Conservation (phyloP, 192 early-diverging fungal genomes). For the Coemansia biformis region DNA sequence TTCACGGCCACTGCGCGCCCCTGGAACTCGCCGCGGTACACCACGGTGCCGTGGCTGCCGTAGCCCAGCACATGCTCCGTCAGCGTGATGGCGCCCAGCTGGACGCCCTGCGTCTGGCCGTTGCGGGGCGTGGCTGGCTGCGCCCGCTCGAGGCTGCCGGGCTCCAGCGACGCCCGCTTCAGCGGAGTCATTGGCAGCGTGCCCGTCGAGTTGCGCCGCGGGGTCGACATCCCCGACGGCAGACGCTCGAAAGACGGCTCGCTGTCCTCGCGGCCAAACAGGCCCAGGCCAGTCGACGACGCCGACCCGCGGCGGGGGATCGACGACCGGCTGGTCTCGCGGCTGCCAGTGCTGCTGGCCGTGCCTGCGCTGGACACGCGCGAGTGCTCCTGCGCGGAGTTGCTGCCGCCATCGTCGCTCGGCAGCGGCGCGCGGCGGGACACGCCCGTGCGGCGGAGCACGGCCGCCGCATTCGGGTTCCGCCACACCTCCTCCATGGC, state of each 20-base stretch:
- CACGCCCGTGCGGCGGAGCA: conserved; percentile 44
- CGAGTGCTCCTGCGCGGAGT: conserved; percentile 9
- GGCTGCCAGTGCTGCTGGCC: conserved; percentile 16
- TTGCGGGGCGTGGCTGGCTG: conserved; percentile 7
- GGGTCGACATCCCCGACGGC: conserved; percentile 26
- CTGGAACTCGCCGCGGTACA: conserved; percentile 91
- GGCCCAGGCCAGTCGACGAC: conserved; percentile 20
- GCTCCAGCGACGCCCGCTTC: conserved; percentile 13
- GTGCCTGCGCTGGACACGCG: conserved; percentile 11
- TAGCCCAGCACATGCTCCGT: conserved; percentile 69
- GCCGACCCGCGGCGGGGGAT: conserved; percentile 23
- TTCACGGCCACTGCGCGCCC: conserved; percentile 91
- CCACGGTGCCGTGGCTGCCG: conserved; percentile 95
- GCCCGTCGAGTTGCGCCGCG: conserved; percentile 46
- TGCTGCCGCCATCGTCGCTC: conserved; percentile 2
- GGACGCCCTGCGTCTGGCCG: conserved; percentile 19
- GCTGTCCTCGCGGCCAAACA: conserved; percentile 30
- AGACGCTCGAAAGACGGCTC: conserved; percentile 35
- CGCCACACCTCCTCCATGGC: conserved; percentile 49
- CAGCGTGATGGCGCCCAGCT: conserved; percentile 54
- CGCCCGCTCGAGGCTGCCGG: conserved; percentile 12
- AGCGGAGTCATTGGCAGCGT: conserved; percentile 34
- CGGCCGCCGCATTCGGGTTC: conserved; percentile 45
- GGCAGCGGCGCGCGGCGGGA: conserved; percentile 9
- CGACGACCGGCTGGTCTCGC: background rate